A percentile compares a stretch with the other conserved stretches of the same genome.
These are phyloP conservation scores for Lodderomyces oxycetoniae DNA, from an alignment of 1,139 yeast species.

Conservation along the genomic window DNA sequence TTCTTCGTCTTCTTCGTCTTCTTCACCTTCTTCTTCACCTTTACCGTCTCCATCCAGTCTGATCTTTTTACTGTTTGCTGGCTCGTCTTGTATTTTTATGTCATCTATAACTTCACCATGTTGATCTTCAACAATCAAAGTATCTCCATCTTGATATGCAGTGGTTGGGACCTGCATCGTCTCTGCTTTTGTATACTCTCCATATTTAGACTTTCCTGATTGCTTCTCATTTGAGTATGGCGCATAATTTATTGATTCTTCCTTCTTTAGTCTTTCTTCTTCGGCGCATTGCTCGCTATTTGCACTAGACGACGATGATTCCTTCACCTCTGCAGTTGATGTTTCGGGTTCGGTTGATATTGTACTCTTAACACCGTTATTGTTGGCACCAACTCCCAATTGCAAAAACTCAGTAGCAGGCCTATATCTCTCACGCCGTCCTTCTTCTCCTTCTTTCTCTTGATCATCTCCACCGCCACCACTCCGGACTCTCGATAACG, in stretches of 20 bases:
- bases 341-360: slow-evolving; percentile 7
- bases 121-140: slow-evolving; percentile 71
- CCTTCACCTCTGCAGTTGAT: slow-evolving; percentile 5
- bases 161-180: slow-evolving; percentile 24
- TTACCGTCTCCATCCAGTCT: background rate
- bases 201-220: slow-evolving; percentile 13
- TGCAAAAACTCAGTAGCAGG: slow-evolving; percentile 43
- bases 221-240: slow-evolving; percentile 11
- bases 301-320: slow-evolving; percentile 10
- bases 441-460: slow-evolving; percentile 8
- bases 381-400: slow-evolving; percentile 25
- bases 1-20: background rate
- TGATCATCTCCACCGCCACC: slow-evolving; percentile 28
- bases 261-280: slow-evolving; percentile 4
- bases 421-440: slow-evolving; percentile 27
- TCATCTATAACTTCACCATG: slow-evolving; percentile 71
- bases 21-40: background rate
- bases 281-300: slow-evolving; percentile 1
- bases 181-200: slow-evolving; percentile 11
- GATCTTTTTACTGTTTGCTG: background rate
- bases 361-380: slow-evolving; percentile 4
- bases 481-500: slow-evolving; percentile 25
- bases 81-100: slow-evolving; percentile 16
- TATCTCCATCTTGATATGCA: slow-evolving; percentile 71
- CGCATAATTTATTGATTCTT: slow-evolving; percentile 2